Evolutionary conservation across 345 rosid species (phyloP), one percentile per base, ranked within the genome.

Genomic region (Cochlearia excelsa): DNA sequence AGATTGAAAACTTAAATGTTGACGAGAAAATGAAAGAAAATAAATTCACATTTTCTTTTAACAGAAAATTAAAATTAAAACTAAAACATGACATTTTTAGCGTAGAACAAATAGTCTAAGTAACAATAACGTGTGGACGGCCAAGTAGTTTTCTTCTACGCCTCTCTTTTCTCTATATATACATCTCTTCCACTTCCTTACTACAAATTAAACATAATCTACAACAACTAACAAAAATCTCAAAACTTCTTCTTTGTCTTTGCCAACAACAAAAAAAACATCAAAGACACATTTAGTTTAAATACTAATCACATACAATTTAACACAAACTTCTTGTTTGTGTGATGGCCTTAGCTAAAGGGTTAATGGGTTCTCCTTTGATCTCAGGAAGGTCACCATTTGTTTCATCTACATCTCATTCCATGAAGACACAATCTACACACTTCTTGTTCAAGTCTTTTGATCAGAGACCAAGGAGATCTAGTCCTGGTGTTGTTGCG

Each of bases 81-180:
- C 11, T 28, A 46, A 46, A 46, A 38, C 54, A 55, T 38, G 54
- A 23, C 26, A 16, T 16, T 16, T 29, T 53, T 46, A 28, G 68
- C 60, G 53, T 54, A 53, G 46, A 44, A 16, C 23, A 5, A 1
- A n/a, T 49, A 44, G 59, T 68, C 66, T 30, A 70, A 62, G 54
- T 50, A 41, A 39, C 51, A 72, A 82, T 83, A 86, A 84, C 91
- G 96, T 86, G 96, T 85, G 88, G 94, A 69, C 88, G 85, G 84
- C 23, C 66, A 26, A 16, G 53, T 1, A 11, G 6, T 6, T 26
- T 7, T 33, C 9, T 26, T 27, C 2, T 6, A 16, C 23, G 23
- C 23, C 23, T 16, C 23, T 16, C 23, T 16, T 39, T 7, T 43
- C 55, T 46, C 31, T 40, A n/a, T 46, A 23, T 46, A 43, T 39